Base-by-base conservation (phyloP, 2,329 filamentous ascomycete genomes). In the Hymenoscyphus occultus region DNA sequence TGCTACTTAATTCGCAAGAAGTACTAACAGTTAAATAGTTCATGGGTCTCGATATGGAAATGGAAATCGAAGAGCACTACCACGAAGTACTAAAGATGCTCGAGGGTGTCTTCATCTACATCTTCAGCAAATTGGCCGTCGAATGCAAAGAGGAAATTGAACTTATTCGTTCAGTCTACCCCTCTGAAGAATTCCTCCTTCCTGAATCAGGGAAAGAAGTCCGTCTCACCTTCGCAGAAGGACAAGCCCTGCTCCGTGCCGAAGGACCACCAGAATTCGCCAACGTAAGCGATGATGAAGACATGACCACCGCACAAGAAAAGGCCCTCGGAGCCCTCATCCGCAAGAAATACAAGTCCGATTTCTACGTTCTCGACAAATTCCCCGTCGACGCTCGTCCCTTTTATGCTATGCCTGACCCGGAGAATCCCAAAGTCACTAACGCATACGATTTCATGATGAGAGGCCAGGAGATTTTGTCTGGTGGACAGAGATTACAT, bases 361-460 rank as follows among this genome's bases (percentile, higher is more conserved):
- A 99, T 80, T 98, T 98, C 81, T 98, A 97, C 81, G 89, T 96
- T 28, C 85, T 99, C 68, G 94, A 98, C 82, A 95, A 98, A 80
- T 99, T 97, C 83, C 95, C 95, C 56, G 88, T 95, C 77, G 82
- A 83, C 45, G 91, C 95, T 22, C 87, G 95, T 39, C 94, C 94
- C 5, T 97, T 97, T 79, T 98, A 97, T 79, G 93, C 94, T 67
- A 92, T 94, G 81, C 87, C 91, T 62, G 90, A 91, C 74, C 85
- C 86, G 2, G 80, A 84, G 56, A 85, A 90, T 72, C 82, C 85
- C 63, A 82, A 82, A 42, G 84, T 92, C 69, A 91, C 85, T 12
- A 88, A 88, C 70, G 84, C 85, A 13, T 88, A 83, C 72, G 93
- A 97, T 78, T 92, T 96, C 74, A 96, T 97, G 82, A 88, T 96